Percentiles rank a stretch among this genome's conserved stretches.
Conservation (phyloP, 805 yeast species). For the Candida arabinofermentans region DNA sequence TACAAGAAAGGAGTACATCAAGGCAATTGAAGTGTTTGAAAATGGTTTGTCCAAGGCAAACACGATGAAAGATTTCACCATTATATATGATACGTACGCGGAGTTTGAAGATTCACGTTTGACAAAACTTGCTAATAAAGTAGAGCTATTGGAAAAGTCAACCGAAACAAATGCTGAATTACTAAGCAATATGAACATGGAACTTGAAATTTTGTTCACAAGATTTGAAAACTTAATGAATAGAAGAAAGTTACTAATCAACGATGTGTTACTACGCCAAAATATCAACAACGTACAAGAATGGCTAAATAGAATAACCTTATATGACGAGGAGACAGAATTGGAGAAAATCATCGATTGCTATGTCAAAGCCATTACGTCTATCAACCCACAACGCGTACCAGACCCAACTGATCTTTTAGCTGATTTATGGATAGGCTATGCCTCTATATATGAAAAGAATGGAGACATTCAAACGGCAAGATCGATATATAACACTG, state of each 20-base stretch:
- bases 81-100: constrained; percentile 57
- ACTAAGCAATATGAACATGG: constrained; percentile 21
- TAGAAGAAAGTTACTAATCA: constrained; percentile 54
- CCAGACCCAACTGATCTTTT: constrained; percentile 35
- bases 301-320: constrained; percentile 63
- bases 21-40: constrained; percentile 43
- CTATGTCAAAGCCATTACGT: constrained; percentile 60
- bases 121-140: constrained; percentile 27
- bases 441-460: constrained; percentile 60
- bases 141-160: constrained; percentile 14
- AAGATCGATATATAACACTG: constrained; percentile 55
- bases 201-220: constrained; percentile 42
- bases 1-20: constrained; percentile 31
- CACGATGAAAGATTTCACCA: constrained; percentile 59
- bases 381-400: constrained; percentile 58
- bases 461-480: constrained; percentile 56
- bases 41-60: constrained; percentile 42
- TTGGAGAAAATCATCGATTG: constrained; percentile 45
- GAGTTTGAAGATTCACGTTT: constrained; percentile 55
- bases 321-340: constrained; percentile 38
- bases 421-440: constrained; percentile 64
- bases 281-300: constrained; percentile 55
- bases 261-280: constrained; percentile 63
- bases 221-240: constrained; percentile 53
- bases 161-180: constrained; percentile 10